These are phyloP conservation scores for Trypanosoma cruzi DNA, from an alignment of 208 protist genomes.

Conservation along the genomic window DNA sequence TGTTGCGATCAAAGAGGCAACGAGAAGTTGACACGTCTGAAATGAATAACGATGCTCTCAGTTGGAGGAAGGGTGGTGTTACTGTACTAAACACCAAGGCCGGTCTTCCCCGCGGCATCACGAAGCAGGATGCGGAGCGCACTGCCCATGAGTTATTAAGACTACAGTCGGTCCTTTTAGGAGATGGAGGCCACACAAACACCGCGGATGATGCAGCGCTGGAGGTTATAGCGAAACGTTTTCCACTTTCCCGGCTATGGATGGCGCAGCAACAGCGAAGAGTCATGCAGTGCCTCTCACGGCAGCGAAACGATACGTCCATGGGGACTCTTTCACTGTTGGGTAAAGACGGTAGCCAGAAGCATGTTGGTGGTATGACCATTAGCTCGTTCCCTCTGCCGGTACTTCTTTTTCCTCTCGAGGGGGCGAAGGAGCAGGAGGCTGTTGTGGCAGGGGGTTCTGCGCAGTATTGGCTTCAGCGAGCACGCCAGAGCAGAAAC, in stretches of 20 bases:
- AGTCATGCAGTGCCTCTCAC: background rate
- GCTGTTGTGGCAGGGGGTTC: conserved; percentile 18
- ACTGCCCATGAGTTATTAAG: conserved; percentile 11
- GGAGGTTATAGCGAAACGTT: conserved; percentile 12
- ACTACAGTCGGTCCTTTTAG: background rate
- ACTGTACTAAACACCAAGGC: conserved; percentile 74
- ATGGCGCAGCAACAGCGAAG: conserved; percentile 34
- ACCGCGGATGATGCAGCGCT: background rate
- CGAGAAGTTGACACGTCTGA: background rate
- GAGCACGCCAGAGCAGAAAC: conserved; percentile 1
- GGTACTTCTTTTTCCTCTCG: conserved; percentile 11
- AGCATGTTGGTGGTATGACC: background rate
- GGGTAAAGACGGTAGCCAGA: background rate
- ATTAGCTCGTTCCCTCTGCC: conserved; percentile 8
- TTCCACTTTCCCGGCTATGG: conserved; percentile 64
- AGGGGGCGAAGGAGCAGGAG: background rate
- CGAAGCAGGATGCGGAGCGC: conserved; percentile 16
- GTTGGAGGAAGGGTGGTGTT: conserved; percentile 6
- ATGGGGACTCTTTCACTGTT: background rate
- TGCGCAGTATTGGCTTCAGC: conserved; percentile 27
- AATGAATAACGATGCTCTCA: background rate
- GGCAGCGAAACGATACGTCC: background rate
- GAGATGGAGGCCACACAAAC: background rate
- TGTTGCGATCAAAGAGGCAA: conserved; percentile 6
- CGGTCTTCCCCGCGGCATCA: conserved; percentile 64